Evolutionary conservation across 352 stramenopile species (phyloP).

Genomic region (Blastocystis sp.): DNA sequence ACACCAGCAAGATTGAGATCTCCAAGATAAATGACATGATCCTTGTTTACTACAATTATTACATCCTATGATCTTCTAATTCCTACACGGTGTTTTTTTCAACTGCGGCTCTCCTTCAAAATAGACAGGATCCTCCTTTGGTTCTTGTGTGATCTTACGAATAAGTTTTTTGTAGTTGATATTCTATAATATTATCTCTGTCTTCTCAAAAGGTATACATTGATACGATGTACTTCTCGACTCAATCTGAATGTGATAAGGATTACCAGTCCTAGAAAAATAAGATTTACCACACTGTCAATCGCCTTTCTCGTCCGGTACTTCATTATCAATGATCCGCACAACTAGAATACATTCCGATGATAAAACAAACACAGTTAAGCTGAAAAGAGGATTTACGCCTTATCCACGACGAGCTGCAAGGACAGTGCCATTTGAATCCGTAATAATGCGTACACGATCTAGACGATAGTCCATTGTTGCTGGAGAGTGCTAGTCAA

Average conservation of each 20-base stretch:
- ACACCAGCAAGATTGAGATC: conserved; percentile 45
- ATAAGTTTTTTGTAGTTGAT: conserved; percentile 48
- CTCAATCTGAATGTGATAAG: not conserved
- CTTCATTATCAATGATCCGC: conserved; percentile 20
- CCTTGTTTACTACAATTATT: not conserved
- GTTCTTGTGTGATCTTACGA: conserved; percentile 2
- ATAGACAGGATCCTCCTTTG: not conserved
- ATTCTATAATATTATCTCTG: not conserved
- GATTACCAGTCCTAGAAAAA: not conserved
- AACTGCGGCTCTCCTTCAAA: conserved; percentile 6
- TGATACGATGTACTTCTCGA: not conserved
- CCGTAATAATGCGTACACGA: conserved; percentile 59
- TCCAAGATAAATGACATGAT: conserved; percentile 14
- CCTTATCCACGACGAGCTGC: conserved; percentile 13
- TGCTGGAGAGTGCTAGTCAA: not conserved
- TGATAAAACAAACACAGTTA: conserved; percentile 14
- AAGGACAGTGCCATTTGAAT: conserved; percentile 35
- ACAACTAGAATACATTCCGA: not conserved
- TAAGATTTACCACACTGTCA: not conserved
- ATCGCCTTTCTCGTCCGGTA: not conserved
- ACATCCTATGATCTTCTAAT: not conserved
- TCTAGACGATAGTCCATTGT: conserved; percentile 66
- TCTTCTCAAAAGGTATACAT: not conserved
- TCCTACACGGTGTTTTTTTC: conserved; percentile 6
- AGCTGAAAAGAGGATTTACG: not conserved